Conservation (phyloP, 164 flowering plant genomes). For the Cinnamomum chago region DNA sequence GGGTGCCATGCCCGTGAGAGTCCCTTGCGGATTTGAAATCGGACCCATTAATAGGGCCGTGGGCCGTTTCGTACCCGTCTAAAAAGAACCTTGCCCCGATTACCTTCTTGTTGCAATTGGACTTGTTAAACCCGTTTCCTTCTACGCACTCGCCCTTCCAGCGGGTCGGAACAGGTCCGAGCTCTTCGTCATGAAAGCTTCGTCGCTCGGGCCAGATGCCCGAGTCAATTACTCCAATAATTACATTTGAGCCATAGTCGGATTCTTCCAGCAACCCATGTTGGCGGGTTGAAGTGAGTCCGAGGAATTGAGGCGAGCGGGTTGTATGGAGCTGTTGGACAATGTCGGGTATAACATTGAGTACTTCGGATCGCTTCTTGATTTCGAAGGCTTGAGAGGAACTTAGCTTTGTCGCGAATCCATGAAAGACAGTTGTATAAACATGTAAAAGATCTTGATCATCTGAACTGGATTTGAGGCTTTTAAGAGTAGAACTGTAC, state of each 20-base stretch:
- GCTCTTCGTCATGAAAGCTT: conserved; percentile 44
- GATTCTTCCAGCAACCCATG: conserved; percentile 24
- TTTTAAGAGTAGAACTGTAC: conserved; percentile 41
- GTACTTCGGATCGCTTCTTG: conserved; percentile 11
- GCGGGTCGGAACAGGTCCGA: conserved; percentile 38
- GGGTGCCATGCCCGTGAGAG: conserved; percentile 53
- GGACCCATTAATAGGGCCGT: conserved; percentile 7
- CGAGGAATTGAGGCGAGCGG: conserved; percentile 44
- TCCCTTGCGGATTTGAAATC: conserved; percentile 25
- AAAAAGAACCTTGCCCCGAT: conserved; percentile 45
- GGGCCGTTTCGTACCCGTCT: conserved; percentile 22
- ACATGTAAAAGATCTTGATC: conserved; percentile 27
- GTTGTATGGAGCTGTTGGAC: conserved; percentile 38
- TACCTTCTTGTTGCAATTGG: conserved; percentile 43
- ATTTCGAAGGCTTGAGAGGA: conserved; percentile 26
- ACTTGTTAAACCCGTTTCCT: conserved; percentile 25
- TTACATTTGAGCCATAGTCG: conserved; percentile 39
- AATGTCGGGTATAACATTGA: too few relatives aligned
- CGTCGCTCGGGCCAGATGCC: conserved; percentile 55
- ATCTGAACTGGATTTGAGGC: conserved; percentile 5
- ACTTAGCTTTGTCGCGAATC: conserved; percentile 43
- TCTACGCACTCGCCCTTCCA: conserved; percentile 49
- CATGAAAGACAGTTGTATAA: conserved; percentile 51
- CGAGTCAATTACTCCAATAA: conserved; percentile 51
- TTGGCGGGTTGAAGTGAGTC: conserved; percentile 14